Evolutionary conservation across 1,284 basidiomycete species (phyloP).

Genomic region (Trametes polyzona): DNA sequence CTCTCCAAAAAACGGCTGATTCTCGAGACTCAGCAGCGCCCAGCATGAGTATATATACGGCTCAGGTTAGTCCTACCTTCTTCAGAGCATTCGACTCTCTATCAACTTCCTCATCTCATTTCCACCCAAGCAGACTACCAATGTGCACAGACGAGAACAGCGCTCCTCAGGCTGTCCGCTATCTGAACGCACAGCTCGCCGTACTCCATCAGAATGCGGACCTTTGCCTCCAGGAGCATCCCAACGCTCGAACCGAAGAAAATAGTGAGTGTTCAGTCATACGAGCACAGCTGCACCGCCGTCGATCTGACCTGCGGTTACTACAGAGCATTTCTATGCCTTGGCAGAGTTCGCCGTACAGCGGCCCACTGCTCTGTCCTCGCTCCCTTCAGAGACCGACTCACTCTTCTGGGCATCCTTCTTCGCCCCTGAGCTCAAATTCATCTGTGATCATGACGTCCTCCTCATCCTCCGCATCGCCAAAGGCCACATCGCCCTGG

Average conservation of each 20-base stretch:
- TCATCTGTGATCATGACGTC: constrained; percentile 36
- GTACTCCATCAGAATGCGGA: constrained; percentile 34
- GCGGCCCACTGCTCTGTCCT: neutral
- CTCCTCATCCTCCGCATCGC: constrained; percentile 28
- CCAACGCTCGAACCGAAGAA: constrained; percentile 11
- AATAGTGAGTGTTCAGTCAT: constrained; percentile 9
- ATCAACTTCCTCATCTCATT: neutral
- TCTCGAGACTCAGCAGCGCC: too few species aligned
- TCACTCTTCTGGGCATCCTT: constrained; percentile 30
- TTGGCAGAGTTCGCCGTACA: constrained; percentile 18
- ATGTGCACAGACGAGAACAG: constrained; percentile 39
- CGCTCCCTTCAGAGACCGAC: neutral
- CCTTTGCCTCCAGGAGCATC: constrained; percentile 29
- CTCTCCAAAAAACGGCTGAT: too few species aligned
- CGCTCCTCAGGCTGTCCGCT: constrained; percentile 33
- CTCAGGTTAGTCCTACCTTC: too few species aligned
- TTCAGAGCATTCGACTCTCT: neutral
- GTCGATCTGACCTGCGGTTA: too few species aligned
- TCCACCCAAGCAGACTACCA: neutral
- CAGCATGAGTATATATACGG: neutral
- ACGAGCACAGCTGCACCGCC: too few species aligned
- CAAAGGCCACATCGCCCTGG: constrained; percentile 23
- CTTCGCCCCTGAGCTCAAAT: constrained; percentile 29
- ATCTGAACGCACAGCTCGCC: constrained; percentile 37
- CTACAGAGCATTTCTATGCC: constrained; percentile 21